phyloP scores from a whole-genome alignment of 1,139 yeast species.

The Lodderomyces margitis region DNA sequence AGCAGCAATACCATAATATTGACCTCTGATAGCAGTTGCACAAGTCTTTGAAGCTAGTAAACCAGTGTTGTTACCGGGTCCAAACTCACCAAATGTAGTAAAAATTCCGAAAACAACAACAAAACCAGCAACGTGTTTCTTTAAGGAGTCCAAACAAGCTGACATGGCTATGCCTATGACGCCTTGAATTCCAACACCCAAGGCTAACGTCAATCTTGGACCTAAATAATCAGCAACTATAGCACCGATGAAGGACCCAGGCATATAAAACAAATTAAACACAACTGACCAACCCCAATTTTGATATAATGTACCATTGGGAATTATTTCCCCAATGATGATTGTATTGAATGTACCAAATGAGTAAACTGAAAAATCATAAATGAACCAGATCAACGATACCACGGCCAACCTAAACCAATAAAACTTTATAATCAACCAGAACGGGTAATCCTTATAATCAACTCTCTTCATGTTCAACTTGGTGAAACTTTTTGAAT shows the following conservation, averaged over 20 bases:
- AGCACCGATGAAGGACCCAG: conserved; percentile 88
- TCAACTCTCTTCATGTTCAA: conserved; percentile 62
- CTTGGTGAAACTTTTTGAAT: conserved; percentile 68
- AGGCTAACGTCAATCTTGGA: conserved; percentile 71
- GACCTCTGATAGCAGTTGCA: conserved; percentile 87
- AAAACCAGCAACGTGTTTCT: conserved; percentile 68
- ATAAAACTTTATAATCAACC: conserved; percentile 71
- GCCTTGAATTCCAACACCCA: conserved; percentile 73
- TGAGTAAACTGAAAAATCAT: conserved; percentile 84
- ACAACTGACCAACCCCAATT: conserved; percentile 94
- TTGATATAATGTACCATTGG: conserved; percentile 49
- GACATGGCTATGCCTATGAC: conserved; percentile 87
- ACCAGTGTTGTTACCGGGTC: conserved; percentile 93
- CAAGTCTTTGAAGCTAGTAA: conserved; percentile 81
- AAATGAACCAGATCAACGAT: conserved; percentile 83
- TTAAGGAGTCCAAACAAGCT: conserved; percentile 56
- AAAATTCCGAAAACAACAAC: conserved; percentile 87
- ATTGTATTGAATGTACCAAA: conserved; percentile 80
- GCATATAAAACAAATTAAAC: conserved; percentile 81
- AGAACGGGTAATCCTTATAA: conserved; percentile 54
- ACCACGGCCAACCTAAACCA: conserved; percentile 77
- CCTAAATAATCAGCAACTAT: conserved; percentile 80
- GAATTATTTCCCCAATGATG: conserved; percentile 59
- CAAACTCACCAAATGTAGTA: conserved; percentile 84
- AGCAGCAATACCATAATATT: conserved; percentile 88